Conservation (phyloP, 352 stramenopile genomes). For the Globisporangium ultimum region DNA sequence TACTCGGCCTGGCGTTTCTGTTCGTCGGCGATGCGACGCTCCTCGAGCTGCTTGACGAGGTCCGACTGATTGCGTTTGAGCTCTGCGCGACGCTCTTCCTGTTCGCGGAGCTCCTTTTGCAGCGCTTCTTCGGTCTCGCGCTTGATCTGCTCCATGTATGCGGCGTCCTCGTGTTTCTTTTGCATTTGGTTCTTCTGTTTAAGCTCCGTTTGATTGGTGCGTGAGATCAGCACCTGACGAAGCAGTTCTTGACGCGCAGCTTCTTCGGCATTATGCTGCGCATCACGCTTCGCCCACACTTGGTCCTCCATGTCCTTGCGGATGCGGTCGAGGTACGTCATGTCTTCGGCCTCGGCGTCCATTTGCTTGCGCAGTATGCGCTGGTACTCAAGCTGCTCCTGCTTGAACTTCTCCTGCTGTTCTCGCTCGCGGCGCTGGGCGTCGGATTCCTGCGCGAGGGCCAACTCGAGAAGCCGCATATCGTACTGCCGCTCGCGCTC, state of each 20-base stretch:
- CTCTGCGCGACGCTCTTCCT: slow-evolving; percentile 57
- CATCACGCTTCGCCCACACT: slow-evolving; percentile 75
- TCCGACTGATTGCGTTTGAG: slow-evolving; percentile 71
- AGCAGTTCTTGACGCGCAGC: slow-evolving; percentile 67
- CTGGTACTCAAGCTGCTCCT: slow-evolving; percentile 77
- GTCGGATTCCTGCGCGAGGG: slow-evolving; percentile 57
- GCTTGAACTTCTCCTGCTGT: slow-evolving; percentile 58
- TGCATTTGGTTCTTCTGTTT: slow-evolving; percentile 38
- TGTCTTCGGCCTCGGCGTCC: slow-evolving; percentile 66
- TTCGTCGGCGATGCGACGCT: slow-evolving; percentile 44
- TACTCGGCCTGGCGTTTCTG: slow-evolving; percentile 65
- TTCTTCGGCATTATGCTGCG: slow-evolving; percentile 67
- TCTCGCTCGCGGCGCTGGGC: slow-evolving; percentile 53
- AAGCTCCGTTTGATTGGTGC: slow-evolving; percentile 44
- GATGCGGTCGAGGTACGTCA: slow-evolving; percentile 62
- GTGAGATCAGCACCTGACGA: slow-evolving; percentile 61
- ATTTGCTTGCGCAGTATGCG: slow-evolving; percentile 71
- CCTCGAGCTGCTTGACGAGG: slow-evolving; percentile 54
- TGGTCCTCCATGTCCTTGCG: slow-evolving; percentile 79
- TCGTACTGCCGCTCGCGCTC: slow-evolving; percentile 74
- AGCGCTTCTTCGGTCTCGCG: slow-evolving; percentile 70
- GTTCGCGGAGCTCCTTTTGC: slow-evolving; percentile 74
- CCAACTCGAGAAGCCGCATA: slow-evolving; percentile 48
- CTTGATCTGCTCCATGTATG: slow-evolving; percentile 63
- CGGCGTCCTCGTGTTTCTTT: slow-evolving; percentile 43